Evolutionary conservation across 2,329 filamentous ascomycete species (phyloP).

Genomic region (Curvularia sp.): DNA sequence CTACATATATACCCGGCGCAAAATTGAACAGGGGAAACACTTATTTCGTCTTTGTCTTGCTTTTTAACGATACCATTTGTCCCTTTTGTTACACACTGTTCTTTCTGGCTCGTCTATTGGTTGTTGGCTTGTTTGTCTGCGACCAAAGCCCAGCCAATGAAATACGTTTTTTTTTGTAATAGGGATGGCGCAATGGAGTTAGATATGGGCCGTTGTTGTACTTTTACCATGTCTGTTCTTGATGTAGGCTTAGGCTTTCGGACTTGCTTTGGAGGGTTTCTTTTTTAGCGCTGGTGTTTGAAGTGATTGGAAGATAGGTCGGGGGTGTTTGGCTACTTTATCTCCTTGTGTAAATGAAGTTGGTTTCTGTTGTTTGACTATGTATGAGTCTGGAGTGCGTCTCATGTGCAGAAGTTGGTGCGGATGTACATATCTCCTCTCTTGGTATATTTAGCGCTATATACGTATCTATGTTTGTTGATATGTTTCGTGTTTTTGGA

Average conservation of each 20-base stretch:
- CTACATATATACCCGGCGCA: conserved; percentile 4
- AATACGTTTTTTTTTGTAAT: not conserved
- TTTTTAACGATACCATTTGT: conserved; percentile 2
- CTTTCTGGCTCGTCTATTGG: not conserved
- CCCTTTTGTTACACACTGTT: not conserved
- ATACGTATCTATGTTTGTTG: not conserved
- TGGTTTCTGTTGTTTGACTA: not conserved
- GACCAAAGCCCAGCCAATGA: not conserved
- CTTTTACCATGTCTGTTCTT: not conserved
- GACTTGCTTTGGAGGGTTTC: not conserved
- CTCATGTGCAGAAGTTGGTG: not conserved
- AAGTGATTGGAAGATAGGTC: not conserved
- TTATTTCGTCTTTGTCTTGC: not conserved
- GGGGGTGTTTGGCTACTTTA: not conserved
- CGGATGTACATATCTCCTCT: not conserved
- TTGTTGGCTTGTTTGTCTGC: not conserved
- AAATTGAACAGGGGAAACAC: not conserved
- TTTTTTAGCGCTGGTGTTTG: not conserved
- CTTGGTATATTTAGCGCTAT: not conserved
- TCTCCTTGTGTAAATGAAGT: not conserved
- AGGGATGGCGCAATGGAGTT: not conserved
- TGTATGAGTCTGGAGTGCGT: not conserved
- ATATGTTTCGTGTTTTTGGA: too few species aligned
- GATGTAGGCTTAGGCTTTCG: too few species aligned
- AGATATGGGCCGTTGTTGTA: not conserved